These are phyloP conservation scores for Cenococcum geophilum DNA, from an alignment of 495 filamentous ascomycete species.

Conservation along the genomic window DNA sequence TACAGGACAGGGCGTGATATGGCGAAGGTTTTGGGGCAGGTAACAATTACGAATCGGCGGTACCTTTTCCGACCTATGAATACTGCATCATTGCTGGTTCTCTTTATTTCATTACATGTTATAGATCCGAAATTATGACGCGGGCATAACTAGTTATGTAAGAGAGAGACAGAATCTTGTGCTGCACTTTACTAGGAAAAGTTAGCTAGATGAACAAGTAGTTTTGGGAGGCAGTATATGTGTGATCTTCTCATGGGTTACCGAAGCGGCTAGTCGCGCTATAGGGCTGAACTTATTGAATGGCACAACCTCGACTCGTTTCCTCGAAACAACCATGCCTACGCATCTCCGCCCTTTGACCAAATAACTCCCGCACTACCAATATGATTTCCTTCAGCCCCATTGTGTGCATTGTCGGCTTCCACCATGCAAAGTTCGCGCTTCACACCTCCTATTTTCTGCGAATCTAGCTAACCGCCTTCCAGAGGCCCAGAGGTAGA, in stretches of 20 bases:
- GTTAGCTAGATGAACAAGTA: no score
- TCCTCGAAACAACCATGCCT: constrained; percentile 1
- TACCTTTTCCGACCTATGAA: not conserved
- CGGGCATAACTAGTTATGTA: not conserved
- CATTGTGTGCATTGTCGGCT: constrained; percentile 86
- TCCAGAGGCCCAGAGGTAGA: constrained; percentile 88
- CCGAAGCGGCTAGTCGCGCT: no score
- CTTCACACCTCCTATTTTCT: not conserved
- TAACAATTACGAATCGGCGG: not conserved
- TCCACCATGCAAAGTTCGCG: constrained; percentile 82
- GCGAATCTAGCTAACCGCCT: not conserved
- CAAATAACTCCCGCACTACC: constrained; percentile 1
- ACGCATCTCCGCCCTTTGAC: not conserved
- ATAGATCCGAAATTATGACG: not conserved
- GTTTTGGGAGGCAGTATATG: no score
- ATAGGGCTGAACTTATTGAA: constrained; percentile 3
- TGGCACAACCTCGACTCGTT: not conserved
- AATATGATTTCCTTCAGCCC: constrained; percentile 39
- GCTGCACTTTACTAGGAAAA: not conserved
- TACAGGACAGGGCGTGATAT: constrained; percentile 6
- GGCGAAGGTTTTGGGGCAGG: constrained; percentile 8
- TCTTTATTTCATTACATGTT: not conserved
- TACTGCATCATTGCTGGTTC: constrained; percentile 2
- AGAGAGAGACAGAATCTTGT: not conserved
- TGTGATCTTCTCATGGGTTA: no score